Conservation (phyloP, 305 asterid genomes). For the Petunia hybrid region DNA sequence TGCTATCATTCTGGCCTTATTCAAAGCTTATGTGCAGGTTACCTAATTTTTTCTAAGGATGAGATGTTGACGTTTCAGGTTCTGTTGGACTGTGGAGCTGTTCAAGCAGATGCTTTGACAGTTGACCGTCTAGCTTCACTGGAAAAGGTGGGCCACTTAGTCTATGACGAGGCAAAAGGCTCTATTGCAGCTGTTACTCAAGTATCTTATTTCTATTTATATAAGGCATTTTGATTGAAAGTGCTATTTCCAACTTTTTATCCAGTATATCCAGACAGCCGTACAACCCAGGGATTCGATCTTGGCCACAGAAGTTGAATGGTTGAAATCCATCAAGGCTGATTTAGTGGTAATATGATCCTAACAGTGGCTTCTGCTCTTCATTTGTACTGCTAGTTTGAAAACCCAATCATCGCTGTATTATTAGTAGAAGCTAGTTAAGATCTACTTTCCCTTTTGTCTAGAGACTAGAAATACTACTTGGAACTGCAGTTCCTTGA, state of each 20-base stretch:
- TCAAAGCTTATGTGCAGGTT: neutral
- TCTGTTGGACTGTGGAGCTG: conserved; percentile 74
- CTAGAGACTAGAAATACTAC: neutral
- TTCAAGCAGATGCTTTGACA: conserved; percentile 82
- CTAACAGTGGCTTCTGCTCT: conserved; percentile 10
- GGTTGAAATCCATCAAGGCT: conserved; percentile 77
- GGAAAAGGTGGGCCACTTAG: conserved; percentile 52
- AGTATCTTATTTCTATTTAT: neutral
- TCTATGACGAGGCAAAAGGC: conserved; percentile 5
- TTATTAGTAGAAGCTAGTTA: conserved; percentile 17
- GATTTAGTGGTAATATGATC: conserved; percentile 64
- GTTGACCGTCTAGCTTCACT: conserved; percentile 71
- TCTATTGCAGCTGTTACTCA: conserved; percentile 10
- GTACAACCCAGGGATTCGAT: conserved; percentile 65
- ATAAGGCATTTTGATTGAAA: conserved; percentile 25
- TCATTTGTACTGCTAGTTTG: conserved; percentile 21
- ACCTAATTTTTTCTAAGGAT: conserved; percentile 12
- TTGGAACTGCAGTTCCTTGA: neutral
- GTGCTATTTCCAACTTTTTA: conserved; percentile 27
- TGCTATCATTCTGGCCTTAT: neutral
- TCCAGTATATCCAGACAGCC: conserved; percentile 67
- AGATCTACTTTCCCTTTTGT: conserved; percentile 1
- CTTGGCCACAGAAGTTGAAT: conserved; percentile 66
- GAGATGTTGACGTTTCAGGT: conserved; percentile 46
- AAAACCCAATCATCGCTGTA: neutral